These are phyloP conservation scores for Penicillium nucicola DNA, from an alignment of 495 filamentous ascomycete genomes.

Conservation along the genomic window DNA sequence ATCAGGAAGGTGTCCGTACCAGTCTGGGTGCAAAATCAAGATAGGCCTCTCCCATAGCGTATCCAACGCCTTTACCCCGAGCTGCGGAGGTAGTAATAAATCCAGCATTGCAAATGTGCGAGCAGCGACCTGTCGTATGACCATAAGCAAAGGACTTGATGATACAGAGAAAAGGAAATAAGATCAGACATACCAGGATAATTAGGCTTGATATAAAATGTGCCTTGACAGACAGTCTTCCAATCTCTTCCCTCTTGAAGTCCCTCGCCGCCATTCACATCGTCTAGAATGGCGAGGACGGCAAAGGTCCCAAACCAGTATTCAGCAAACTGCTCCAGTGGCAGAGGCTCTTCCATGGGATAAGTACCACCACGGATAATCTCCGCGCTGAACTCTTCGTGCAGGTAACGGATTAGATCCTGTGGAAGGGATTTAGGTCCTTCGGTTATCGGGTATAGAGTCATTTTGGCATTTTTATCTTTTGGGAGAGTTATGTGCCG, in stretches of 20 bases:
- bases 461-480: constrained; percentile 73
- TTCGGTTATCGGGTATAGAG: constrained; percentile 69
- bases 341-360: constrained; percentile 78
- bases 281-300: constrained; percentile 79
- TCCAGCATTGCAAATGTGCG: constrained; percentile 89
- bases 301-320: constrained; percentile 97
- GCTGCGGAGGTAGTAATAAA: constrained; percentile 84
- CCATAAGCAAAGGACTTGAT: too few species aligned
- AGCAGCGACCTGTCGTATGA: constrained; percentile 47
- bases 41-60: constrained; percentile 87
- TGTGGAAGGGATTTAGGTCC: constrained; percentile 60
- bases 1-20: too few species aligned
- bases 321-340: constrained; percentile 65
- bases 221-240: constrained; percentile 81
- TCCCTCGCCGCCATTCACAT: constrained; percentile 20
- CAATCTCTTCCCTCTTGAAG: constrained; percentile 62
- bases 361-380: constrained; percentile 92
- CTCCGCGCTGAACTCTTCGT: constrained; percentile 80
- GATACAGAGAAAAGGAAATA: constrained; percentile 32
- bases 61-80: constrained; percentile 83
- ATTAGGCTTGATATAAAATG: constrained; percentile 97
- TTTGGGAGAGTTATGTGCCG: constrained; percentile 72
- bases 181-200: constrained; percentile 76
- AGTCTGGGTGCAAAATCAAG: constrained; percentile 89
- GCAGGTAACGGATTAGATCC: constrained; percentile 61